Conservation (phyloP, 2,329 filamentous ascomycete species). For the Diatrype stigma region DNA sequence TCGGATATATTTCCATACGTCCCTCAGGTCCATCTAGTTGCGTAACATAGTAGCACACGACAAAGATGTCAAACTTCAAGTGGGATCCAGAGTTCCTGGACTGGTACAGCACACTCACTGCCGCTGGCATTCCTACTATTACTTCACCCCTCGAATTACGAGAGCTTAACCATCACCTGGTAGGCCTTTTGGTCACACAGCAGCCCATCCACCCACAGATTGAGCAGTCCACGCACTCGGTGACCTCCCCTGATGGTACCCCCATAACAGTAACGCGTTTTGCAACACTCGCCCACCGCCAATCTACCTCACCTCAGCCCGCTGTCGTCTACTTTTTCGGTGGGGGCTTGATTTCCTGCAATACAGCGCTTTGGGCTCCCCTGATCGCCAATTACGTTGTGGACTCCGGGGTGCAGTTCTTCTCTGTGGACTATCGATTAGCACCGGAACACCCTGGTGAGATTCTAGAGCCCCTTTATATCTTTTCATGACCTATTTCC, state of each 20-base stretch:
- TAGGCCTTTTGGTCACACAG: background rate
- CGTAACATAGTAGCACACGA: no score
- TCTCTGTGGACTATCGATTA: conserved; percentile 37
- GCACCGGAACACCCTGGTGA: conserved; percentile 38
- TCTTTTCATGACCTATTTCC: no score
- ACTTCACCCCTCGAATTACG: background rate
- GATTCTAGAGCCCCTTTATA: no score
- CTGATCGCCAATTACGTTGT: conserved; percentile 22
- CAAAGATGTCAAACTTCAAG: background rate
- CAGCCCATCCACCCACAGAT: background rate
- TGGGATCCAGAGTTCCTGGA: background rate
- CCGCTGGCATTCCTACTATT: background rate
- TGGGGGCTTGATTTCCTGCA: conserved; percentile 34
- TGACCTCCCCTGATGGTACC: conserved; percentile 12
- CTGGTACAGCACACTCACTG: background rate
- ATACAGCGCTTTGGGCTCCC: conserved; percentile 21
- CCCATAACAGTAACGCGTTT: conserved; percentile 14
- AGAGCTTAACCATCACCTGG: background rate
- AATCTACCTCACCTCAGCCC: conserved; percentile 8
- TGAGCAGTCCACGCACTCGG: conserved; percentile 5
- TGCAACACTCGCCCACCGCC: conserved; percentile 11
- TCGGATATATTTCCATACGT: no score
- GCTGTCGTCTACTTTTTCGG: conserved; percentile 36
- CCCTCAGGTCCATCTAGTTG: no score
- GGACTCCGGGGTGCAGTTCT: conserved; percentile 30